Evolutionary conservation across 345 rosid genomes (phyloP), one percentile per base, ranked within the genome.

Genomic region (Bruguiera parviflora): DNA sequence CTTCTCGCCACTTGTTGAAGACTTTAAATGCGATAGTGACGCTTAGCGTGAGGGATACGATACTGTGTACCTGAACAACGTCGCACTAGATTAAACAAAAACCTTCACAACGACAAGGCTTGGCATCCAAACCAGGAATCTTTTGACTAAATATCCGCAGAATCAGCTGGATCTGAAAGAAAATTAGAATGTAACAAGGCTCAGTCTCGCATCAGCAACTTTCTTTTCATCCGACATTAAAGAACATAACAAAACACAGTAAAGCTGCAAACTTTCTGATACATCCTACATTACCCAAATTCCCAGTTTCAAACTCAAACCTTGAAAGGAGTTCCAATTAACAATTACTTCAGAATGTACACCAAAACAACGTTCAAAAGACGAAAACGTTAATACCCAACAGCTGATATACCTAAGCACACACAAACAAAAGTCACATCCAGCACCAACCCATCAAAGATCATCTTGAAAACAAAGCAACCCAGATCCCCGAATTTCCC

Each of bases 401-500:
- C 3, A 43, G 18, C 49, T 43, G 18, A 11, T 13, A 43, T 22
- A 18, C 6, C 25, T 16, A 65, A 25, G 20, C 60, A 46, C 33
- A 46, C 33, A 71, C 31, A 35, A 16, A 49, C 16, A 55, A 43
- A 39, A 43, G 49, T 55, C 59, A 55, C 9, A 65, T 27, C 49
- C 68, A 75, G 75, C 53, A 67, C 19, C 27, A 57, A 37, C 57
- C 70, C 66, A 71, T 43, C 39, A 73, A 71, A 77, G 5, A 61
- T 43, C 65, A 8, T 22, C 21, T 59, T n/a, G 35, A 65, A 31
- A 60, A 37, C 10, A 16, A 27, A 57, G 22, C 37, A 69, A 19
- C 74, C 71, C 74, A 65, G 72, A 75, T 75, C 70, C 70, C 70
- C 70, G 72, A 64, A 62, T 63, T 35, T 37, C 55, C 53, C 22